Evolutionary conservation across 2,329 filamentous ascomycete species (phyloP), one percentile per base, ranked within the genome.

Genomic region (Dothistroma septosporum): DNA sequence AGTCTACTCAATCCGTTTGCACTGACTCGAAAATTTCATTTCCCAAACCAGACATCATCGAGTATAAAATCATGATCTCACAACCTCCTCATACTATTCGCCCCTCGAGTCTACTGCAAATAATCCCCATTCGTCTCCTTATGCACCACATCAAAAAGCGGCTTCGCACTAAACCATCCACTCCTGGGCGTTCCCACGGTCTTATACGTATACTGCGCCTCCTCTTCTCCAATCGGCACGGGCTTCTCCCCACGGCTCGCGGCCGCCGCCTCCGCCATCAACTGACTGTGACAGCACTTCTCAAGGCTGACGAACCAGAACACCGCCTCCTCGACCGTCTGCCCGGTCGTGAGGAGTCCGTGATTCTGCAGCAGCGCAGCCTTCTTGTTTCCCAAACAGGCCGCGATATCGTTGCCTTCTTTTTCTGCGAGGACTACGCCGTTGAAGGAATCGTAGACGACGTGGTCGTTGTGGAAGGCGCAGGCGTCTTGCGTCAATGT

Each of bases 111-210:
- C 58, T 66, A 75, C 67, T 73, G 68, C 64, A 86, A 68, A 71
- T 86, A 85, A 11, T 82, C 81, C 1, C 82, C 83, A 22, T 76
- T 76, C 2, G 81, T 83, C 75, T 87, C 84, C 70, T 82, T 81
- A 68, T 87, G 82, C 63, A 88, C 83, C 46, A 90, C 75, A 76
- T 90, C 87, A 76, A 91, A 91, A 64, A 87, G 67, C 16, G 88
- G 88, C 76, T 86, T 87, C 6, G 86, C 88, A 67, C 82, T 85
- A 70, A 91, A 92, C 80, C 83, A 91, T 0, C 88, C 88, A 0
- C 84, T 86, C 35, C 73, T 69, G 16, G 82, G 79, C 0, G 78
- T 82, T 0, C 89, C 89, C 2, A 91, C 78, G 0, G 83, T 81
- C 74, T 87, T 84, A 68, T 84, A 86, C 0, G 89, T 91, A 68